Conservation (phyloP, 1,139 yeast genomes). For the Blastobotrys indianensis region DNA sequence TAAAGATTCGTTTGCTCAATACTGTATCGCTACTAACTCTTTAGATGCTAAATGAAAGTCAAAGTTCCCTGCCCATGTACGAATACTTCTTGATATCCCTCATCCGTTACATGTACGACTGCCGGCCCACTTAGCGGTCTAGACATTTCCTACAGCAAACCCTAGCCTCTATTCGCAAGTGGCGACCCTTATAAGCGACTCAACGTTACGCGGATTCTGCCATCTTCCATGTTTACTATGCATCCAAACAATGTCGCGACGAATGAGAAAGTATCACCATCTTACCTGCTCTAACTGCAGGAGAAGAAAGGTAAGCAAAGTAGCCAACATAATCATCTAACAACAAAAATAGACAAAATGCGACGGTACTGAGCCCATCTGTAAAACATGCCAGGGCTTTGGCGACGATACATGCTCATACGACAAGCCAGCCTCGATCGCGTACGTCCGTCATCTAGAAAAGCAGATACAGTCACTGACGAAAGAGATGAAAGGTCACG, state of each 20-base stretch:
- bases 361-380: conserved; percentile 13
- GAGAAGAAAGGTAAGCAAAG: conserved; percentile 10
- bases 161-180: too few relatives aligned
- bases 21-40: too few relatives aligned
- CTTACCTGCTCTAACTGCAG: conserved; percentile 13
- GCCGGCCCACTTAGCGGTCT: too few relatives aligned
- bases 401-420: conserved; percentile 12
- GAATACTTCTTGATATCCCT: too few relatives aligned
- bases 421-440: conserved; percentile 13
- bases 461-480: conserved; percentile 11
- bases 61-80: too few relatives aligned
- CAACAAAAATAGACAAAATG: conserved; percentile 10
- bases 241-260: too few relatives aligned
- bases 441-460: conserved; percentile 13
- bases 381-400: conserved; percentile 12
- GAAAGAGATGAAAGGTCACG: conserved; percentile 2
- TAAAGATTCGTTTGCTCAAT: too few relatives aligned
- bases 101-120: too few relatives aligned
- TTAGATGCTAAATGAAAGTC: too few relatives aligned
- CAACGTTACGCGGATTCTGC: not conserved
- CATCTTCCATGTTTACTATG: not conserved
- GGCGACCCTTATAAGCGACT: too few relatives aligned
- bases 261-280: conserved; percentile 11
- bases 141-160: too few relatives aligned
- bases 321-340: not conserved